Evolutionary conservation across 1,284 basidiomycete genomes (phyloP).

Genomic region (Rhodotorula sp.): DNA sequence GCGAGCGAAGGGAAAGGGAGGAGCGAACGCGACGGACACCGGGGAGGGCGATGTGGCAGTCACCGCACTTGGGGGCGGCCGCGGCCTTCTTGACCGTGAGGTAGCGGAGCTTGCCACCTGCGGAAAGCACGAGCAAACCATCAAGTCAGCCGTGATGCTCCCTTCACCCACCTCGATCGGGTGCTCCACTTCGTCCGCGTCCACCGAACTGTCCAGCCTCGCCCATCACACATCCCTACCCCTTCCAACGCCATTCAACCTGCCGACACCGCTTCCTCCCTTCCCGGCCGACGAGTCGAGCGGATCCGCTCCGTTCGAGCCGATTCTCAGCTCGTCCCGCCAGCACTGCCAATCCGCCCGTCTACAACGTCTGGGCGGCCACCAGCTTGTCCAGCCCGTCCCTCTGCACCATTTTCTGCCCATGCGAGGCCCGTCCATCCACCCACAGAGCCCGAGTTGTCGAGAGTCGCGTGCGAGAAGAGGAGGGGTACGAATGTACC

Average conservation of each 20-base stretch:
- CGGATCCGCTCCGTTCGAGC: background rate
- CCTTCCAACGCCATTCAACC: background rate
- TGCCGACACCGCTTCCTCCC: background rate
- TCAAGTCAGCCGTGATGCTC: background rate
- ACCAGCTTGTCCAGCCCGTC: too few relatives aligned
- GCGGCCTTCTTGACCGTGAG: slow-evolving; percentile 85
- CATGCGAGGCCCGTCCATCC: background rate
- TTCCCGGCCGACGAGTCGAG: slow-evolving; percentile 18
- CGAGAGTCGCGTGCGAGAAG: background rate
- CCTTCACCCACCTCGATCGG: background rate
- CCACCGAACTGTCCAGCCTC: background rate
- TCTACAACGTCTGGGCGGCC: background rate
- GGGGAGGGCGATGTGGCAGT: slow-evolving; percentile 86
- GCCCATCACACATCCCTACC: background rate
- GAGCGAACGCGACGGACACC: slow-evolving; percentile 66
- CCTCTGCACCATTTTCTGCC: background rate
- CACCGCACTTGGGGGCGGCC: slow-evolving; percentile 89
- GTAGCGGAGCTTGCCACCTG: slow-evolving; percentile 83
- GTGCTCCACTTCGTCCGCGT: background rate
- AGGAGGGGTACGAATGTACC: slow-evolving; percentile 32
- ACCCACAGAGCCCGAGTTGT: background rate
- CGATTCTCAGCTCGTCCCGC: background rate
- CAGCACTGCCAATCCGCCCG: background rate
- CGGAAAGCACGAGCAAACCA: background rate
- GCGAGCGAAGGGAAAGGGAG: background rate